Evolutionary conservation across 2,329 filamentous ascomycete genomes (phyloP), one percentile per base, ranked within the genome.

Genomic region (Claviceps digitariae): DNA sequence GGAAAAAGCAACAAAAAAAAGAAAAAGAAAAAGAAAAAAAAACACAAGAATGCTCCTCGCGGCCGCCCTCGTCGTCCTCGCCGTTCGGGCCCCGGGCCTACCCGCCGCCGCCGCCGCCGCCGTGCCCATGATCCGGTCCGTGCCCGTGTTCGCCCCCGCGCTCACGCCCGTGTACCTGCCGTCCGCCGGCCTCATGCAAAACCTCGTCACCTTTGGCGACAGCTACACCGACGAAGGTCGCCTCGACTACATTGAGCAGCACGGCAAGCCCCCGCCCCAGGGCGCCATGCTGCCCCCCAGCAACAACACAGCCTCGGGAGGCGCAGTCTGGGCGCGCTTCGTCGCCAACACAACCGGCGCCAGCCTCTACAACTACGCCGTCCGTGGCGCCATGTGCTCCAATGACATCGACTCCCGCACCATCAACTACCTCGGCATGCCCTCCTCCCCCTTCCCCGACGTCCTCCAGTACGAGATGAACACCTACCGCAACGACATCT

Each of bases 141-240:
- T 13, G 17, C 21, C 17, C 20, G 12, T 44, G 21, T 4, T 8
- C 27, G 27, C 27, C 9, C 27, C 27, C 27, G 27, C 27, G 6
- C 27, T 9, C 27, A 9, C 27, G 27, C 27, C 27, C 27, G 27
- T 29, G 27, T 9, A 29, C 27, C 27, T 29, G 27, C 27, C 27
- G 31, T 4, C 7, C 10, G 20, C 15, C 23, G 43, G 48, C 7
- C 17, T 31, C 6, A 44, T 61, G 43, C 46, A 79, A 29, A 83
- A 79, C 50, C 64, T 88, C 40, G 76, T 88, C 41, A 75, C 81
- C 0, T 89, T 90, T 62, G 85, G 86, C 13, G 84, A 89, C 65
- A 87, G 83, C 66, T 90, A 85, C 62, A 87, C 84, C 0, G 87
- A 90, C 62, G 83, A 89, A 60, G 79, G 76, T 13, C 78, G 86